Evolutionary conservation across 2,329 filamentous ascomycete genomes (phyloP).

Genomic region (Talaromyces verruculosus): DNA sequence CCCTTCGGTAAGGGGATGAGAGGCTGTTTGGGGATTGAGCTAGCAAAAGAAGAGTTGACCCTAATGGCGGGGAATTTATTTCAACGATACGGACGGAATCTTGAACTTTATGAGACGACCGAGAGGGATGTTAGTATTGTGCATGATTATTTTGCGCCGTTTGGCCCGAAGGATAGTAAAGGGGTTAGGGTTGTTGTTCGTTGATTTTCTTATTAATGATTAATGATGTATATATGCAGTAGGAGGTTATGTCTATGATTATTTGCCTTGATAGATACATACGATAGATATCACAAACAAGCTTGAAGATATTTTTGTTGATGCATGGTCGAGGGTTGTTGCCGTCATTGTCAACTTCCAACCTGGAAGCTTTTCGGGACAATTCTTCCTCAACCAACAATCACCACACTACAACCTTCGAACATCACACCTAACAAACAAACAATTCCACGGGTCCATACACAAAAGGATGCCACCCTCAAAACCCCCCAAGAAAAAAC

Average conservation of each 20-base stretch:
- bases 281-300: neutral
- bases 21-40: constrained; percentile 20
- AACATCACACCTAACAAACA: neutral
- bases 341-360: neutral
- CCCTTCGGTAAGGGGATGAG: constrained; percentile 18
- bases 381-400: neutral
- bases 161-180: constrained; percentile 22
- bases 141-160: constrained; percentile 23
- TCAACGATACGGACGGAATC: constrained; percentile 3
- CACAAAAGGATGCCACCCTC: constrained; percentile 7
- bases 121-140: constrained; percentile 19
- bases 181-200: constrained; percentile 20
- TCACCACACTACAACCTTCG: neutral
- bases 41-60: constrained; percentile 21
- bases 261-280: neutral
- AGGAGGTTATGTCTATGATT: neutral
- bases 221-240: neutral
- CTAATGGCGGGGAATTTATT: constrained; percentile 21
- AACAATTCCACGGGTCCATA: neutral
- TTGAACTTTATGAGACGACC: constrained; percentile 17
- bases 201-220: neutral
- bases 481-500: constrained; percentile 20
- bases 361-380: neutral
- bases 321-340: neutral
- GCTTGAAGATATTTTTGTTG: neutral